phyloP scores from a whole-genome alignment of 1,284 basidiomycete species.

The Kalmanozyma brasiliensis region DNA sequence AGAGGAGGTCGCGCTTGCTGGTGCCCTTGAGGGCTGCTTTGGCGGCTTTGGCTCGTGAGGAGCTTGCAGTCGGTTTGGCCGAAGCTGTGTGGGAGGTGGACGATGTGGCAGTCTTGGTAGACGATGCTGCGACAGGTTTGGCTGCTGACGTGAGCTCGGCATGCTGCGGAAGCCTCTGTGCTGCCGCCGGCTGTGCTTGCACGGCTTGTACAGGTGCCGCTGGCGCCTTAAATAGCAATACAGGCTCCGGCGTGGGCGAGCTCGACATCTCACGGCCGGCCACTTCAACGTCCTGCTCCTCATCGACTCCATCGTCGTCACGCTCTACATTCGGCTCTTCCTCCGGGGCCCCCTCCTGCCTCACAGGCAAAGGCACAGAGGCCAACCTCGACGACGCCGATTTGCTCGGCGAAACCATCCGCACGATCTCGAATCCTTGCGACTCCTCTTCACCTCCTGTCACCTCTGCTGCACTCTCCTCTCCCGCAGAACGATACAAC shows the following conservation, averaged over 20 bases:
- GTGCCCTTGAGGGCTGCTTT: too few relatives aligned
- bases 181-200: too few relatives aligned
- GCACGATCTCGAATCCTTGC: conserved; percentile 10
- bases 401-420: conserved; percentile 4
- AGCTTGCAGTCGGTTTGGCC: conserved; percentile 3
- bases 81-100: background rate
- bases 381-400: conserved; percentile 6
- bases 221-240: background rate
- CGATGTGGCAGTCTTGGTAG: too few relatives aligned
- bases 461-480: background rate
- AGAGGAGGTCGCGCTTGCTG: conserved; percentile 13
- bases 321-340: background rate
- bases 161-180: too few relatives aligned
- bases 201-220: background rate
- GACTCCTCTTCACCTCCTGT: conserved; percentile 6
- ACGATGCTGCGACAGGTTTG: too few relatives aligned
- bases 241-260: background rate
- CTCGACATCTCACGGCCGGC: background rate
- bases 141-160: too few relatives aligned
- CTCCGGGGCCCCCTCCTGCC: background rate
- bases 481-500: conserved; percentile 7
- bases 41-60: background rate
- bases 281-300: background rate
- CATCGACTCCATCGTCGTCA: background rate
- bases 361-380: background rate